Evolutionary conservation across 2,329 filamentous ascomycete species (phyloP), one percentile per base, ranked within the genome.

Genomic region (Colletotrichum chlorophyti): DNA sequence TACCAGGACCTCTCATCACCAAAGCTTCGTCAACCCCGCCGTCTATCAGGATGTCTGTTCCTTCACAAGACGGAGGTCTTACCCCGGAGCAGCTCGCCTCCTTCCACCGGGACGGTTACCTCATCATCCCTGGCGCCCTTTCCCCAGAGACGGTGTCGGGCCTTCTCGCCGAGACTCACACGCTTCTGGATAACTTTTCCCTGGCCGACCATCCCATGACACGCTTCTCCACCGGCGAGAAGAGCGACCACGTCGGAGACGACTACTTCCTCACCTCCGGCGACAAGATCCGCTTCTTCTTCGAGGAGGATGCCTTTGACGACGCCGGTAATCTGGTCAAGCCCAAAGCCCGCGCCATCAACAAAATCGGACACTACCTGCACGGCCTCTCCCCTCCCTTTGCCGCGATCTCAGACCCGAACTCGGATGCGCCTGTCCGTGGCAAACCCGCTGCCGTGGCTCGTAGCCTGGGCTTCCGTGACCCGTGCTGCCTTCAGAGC

Each of bases 281-380:
- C 61, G 91, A 98, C 80, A 94, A 97, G 76, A 80, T 98, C 61
- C 90, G 93, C 59, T 98, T 96, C 83, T 98, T 98, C 83, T 96
- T 98, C 74, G 94, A 98, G 75, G 92, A 96, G 75, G 93, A 95
- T 74, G 94, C 94, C 63, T 94, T 97, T 72, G 80, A 88, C 67
- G 65, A 78, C 9, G 68, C 75, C 0, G 89, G 91, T 34, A 75
- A 78, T 2, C 84, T 98, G 4, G 78, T 77, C 10, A 93, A 93
- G 66, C 91, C 93, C 34, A 96, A 96, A 73, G 80, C 90, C 62
- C 84, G 82, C 51, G 91, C 95, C 52, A 90, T 99, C 70, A 99
- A 98, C 80, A 91, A 93, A 76, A 92, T 93, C 69, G 89, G 91
- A 3, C 89, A 96, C 72, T 87, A 86, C 65, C 81, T 96, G 53